Base-by-base conservation (phyloP, 805 yeast species). In the Starmerella sp. region DNA sequence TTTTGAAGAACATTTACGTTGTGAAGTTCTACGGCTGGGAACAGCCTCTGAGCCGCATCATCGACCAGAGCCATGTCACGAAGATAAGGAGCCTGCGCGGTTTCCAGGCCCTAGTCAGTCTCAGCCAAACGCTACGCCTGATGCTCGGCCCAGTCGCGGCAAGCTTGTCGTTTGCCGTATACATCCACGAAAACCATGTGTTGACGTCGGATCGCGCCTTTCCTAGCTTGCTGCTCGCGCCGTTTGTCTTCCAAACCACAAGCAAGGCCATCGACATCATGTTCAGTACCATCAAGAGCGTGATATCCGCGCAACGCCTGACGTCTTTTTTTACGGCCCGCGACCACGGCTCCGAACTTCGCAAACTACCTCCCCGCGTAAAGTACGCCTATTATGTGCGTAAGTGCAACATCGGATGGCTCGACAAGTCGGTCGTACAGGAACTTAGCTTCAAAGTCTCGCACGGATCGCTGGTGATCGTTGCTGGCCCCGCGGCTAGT, bases 1-100 rank as follows among this genome's bases (percentile, higher is more conserved):
- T 86, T 34, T 72, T 89, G 60, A 80, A 77, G 63, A 80, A 84
- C 60, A 78, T 89, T 74, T 85, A 84, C 66, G 76, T 83, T 67
- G 85, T 89, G 67, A 89, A 89, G 71, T 84, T 77, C 66, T 89
- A 88, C 67, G 85, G 93, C 0, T 89, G 96, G 96, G 96, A 90
- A 70, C 74, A 74, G 35, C 87, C 96, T 0, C 87, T 86, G 66
- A 73, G 74, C 51, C 66, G 74, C 7, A 72, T 75, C 48, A 75
- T 90, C 39, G 53, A 50, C 14, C 52, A 56, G 35, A 2, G 6
- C 11, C 7, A 34, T 3, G 57, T 50, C 9, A 22, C 6, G 10
- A 38, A n/a, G 11, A 7, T 7, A 1, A 22, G 14, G 31, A 5
- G 6, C 8, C 15, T 42, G 31, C 22, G 32, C 6, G 32, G 11